Evolutionary conservation across 805 yeast genomes (phyloP), one percentile per base, ranked within the genome.

Genomic region (Monosporozyma yasuniensis): DNA sequence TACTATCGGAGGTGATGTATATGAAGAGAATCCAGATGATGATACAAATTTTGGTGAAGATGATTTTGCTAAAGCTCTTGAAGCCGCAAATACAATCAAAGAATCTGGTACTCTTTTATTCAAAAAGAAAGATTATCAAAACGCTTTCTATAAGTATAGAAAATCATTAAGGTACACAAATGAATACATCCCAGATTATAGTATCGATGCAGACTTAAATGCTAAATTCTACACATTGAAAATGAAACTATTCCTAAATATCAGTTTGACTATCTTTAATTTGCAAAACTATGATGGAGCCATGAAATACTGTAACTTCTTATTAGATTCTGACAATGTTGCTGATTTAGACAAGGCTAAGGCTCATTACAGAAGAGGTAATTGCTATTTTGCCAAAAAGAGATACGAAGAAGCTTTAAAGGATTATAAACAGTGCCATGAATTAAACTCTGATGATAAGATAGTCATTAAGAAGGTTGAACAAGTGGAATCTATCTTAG

Each of bases 11-110:
- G 87, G 87, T 7, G 95, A 86, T 57, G 62, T 77, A 0, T 86
- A 74, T 57, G 93, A 85, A 65, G 93, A 85, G 63, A 79, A 73
- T 56, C 95, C 93, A 0, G 89, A 81, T 52, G 95, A 86, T 63
- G 87, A 84, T 56, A 69, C 61, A 3, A 64, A 73, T 50, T 78
- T 83, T 46, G 81, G 77, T 50, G 76, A 76, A 43, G 81, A 84
- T 18, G 78, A 82, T 47, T 71, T 80, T 7, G 61, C 58, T n/a
- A 66, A 68, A 14, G 81, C 83, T 0, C 78, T 61, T 50, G 67
- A 67, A 9, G 87, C 83, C 0, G 64, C 81, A 0, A 56, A 54
- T 9, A 77, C 65, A 14, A 84, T 86, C 47, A 86, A 86, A 56
- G 80, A 78, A 30, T 78, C 89, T 21, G 95, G 87, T 1, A 74